Percentiles rank a stretch among this genome's conserved stretches.
Evolutionary conservation across 2,329 filamentous ascomycete species (phyloP).

Genomic region (Sclerotiophoma versabilis): DNA sequence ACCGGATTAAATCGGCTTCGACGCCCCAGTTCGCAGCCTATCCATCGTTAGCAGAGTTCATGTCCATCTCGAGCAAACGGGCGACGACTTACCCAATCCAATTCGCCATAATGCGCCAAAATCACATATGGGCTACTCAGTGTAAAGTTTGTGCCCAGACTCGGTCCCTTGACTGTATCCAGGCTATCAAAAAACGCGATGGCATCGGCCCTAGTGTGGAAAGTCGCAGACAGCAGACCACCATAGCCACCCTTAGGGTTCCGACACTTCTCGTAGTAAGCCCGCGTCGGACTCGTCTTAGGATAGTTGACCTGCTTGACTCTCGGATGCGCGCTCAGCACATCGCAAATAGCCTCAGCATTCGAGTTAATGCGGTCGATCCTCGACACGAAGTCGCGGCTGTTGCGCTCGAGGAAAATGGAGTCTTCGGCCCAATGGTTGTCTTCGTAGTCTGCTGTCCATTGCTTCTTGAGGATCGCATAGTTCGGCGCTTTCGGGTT

Average conservation of each 20-base stretch:
- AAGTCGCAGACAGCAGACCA: constrained; percentile 84
- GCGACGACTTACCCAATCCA: constrained; percentile 74
- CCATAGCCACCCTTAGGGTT: constrained; percentile 83
- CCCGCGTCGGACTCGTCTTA: constrained; percentile 72
- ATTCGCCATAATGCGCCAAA: constrained; percentile 86
- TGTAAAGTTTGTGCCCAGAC: constrained; percentile 96
- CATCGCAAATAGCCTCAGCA: constrained; percentile 80
- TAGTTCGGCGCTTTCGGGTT: constrained; percentile 77
- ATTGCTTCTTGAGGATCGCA: constrained; percentile 68
- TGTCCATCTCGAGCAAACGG: not conserved
- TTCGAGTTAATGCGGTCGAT: constrained; percentile 86
- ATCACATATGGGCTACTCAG: constrained; percentile 90
- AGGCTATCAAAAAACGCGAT: constrained; percentile 84
- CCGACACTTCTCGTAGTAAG: constrained; percentile 80
- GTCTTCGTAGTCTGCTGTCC: constrained; percentile 76
- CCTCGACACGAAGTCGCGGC: constrained; percentile 83
- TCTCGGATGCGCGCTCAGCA: constrained; percentile 66
- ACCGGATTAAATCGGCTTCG: constrained; percentile 77
- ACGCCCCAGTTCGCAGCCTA: constrained; percentile 79
- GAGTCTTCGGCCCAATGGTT: constrained; percentile 94
- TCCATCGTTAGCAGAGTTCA: constrained; percentile 15
- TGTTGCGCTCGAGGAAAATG: constrained; percentile 95
- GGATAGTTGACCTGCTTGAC: constrained; percentile 89
- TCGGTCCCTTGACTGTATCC: constrained; percentile 90
- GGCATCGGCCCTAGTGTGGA: constrained; percentile 73